These are phyloP conservation scores for Punica granatum DNA, from an alignment of 345 rosid genomes.

Conservation along the genomic window DNA sequence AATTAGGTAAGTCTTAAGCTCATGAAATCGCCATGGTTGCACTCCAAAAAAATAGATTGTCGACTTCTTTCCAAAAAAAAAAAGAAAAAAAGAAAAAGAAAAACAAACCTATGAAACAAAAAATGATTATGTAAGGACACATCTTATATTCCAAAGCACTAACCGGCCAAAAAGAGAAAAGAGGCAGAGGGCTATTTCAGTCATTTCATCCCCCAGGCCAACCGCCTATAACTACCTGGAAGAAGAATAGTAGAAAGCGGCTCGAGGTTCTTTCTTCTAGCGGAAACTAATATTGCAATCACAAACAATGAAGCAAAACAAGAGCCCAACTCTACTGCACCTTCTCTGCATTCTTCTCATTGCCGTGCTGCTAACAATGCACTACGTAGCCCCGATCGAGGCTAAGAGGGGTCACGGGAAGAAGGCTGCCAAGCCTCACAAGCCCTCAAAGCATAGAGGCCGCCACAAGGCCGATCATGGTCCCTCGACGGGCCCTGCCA, in stretches of 20 bases:
- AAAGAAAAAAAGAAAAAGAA: no score
- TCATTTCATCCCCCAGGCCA: slow-evolving; percentile 11
- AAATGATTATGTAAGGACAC: no score
- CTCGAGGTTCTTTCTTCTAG: background rate
- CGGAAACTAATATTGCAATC: background rate
- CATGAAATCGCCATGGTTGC: no score
- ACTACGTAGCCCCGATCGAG: slow-evolving; percentile 23
- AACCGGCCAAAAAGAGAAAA: background rate
- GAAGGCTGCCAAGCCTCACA: slow-evolving; percentile 24
- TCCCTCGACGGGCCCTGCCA: slow-evolving; percentile 17
- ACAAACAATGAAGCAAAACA: slow-evolving; percentile 23
- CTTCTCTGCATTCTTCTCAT: slow-evolving; percentile 12
- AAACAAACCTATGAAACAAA: no score
- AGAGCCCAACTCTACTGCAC: slow-evolving; percentile 13
- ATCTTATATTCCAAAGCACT: background rate
- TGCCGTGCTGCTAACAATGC: slow-evolving; percentile 13
- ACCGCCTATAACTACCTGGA: slow-evolving; percentile 27
- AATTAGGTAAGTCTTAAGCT: no score
- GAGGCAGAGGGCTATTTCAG: slow-evolving; percentile 9
- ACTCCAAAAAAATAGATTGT: no score
- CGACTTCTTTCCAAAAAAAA: no score
- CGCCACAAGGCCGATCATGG: background rate
- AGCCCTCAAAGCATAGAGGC: slow-evolving; percentile 5
- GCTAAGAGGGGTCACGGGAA: slow-evolving; percentile 35
- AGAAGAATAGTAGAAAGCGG: background rate